phyloP scores from a whole-genome alignment of 306 rosid genomes.

The Fragaria vesca region DNA sequence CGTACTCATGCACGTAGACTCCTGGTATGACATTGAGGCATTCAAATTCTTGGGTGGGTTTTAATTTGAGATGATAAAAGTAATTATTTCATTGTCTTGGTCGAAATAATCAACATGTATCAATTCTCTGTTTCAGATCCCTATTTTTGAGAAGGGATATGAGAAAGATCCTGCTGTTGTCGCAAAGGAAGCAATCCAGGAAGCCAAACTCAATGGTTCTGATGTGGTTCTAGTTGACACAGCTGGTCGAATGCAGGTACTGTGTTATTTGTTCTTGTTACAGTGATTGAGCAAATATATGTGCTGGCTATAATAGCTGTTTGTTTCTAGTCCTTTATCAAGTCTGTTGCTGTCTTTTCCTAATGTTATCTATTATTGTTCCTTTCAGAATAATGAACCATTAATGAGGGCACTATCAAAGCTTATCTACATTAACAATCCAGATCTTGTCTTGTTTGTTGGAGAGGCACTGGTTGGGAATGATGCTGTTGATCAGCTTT shows the following conservation, averaged over 20 bases:
- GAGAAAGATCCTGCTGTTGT: slow-evolving; percentile 98
- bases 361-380: neutral
- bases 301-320: slow-evolving; percentile 2
- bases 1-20: slow-evolving; percentile 99
- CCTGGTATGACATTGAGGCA: slow-evolving; percentile 50
- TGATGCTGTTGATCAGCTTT: slow-evolving; percentile 98
- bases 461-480: slow-evolving; percentile 99
- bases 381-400: slow-evolving; percentile 88
- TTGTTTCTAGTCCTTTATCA: neutral
- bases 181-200: slow-evolving; percentile 98
- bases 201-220: slow-evolving; percentile 85
- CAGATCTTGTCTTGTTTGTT: slow-evolving; percentile 91
- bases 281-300: neutral
- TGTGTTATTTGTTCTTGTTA: slow-evolving; percentile 4
- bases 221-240: slow-evolving; percentile 98
- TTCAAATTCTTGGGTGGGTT: slow-evolving; percentile 4
- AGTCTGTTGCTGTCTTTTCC: neutral
- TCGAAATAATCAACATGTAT: slow-evolving; percentile 4
- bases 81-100: neutral
- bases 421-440: slow-evolving; percentile 83
- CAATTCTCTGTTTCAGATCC: slow-evolving; percentile 54
- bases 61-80: neutral
- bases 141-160: slow-evolving; percentile 97
- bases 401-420: slow-evolving; percentile 96
- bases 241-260: slow-evolving; percentile 99